Conservation (phyloP, 2,329 filamentous ascomycete species). For the Stagonosporopsis vannaccii region DNA sequence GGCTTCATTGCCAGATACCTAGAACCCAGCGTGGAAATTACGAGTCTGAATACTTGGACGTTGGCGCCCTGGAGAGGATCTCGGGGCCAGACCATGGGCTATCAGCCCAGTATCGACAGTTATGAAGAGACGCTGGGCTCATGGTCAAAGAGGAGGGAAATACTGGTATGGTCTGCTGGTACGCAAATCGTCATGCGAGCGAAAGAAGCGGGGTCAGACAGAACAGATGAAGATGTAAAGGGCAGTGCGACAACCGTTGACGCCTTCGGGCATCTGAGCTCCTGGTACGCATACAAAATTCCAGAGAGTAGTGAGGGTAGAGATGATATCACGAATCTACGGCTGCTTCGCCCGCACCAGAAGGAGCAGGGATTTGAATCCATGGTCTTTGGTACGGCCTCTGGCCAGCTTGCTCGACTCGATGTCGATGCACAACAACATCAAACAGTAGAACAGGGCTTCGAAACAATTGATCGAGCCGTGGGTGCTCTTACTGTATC, state of each 20-base stretch:
- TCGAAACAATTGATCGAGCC: conserved; percentile 52
- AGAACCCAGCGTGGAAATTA: conserved; percentile 51
- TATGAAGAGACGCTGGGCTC: conserved; percentile 58
- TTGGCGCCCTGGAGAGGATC: conserved; percentile 50
- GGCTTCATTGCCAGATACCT: conserved; percentile 64
- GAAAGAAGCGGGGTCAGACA: conserved; percentile 51
- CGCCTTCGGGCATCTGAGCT: conserved; percentile 42
- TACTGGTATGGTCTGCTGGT: conserved; percentile 67
- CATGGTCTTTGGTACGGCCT: conserved; percentile 64
- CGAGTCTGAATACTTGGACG: conserved; percentile 43
- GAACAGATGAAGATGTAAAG: conserved; percentile 5
- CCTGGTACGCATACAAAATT: conserved; percentile 63
- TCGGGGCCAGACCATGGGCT: conserved; percentile 64
- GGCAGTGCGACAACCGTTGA: conserved; percentile 40
- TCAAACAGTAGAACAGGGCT: conserved; percentile 36
- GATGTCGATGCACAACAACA: conserved; percentile 24
- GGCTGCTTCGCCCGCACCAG: conserved; percentile 58
- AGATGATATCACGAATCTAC: conserved; percentile 67
- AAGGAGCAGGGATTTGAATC: conserved; percentile 50
- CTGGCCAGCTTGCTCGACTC: conserved; percentile 57
- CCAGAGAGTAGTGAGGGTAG: conserved; percentile 58
- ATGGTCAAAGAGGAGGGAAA: conserved; percentile 59
- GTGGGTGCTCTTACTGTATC: conserved; percentile 60
- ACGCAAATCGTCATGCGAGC: conserved; percentile 62
- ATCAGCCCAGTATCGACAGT: conserved; percentile 65